Base-by-base conservation (phyloP, 768 basidiomycete species). In the Lentinula sp. region DNA sequence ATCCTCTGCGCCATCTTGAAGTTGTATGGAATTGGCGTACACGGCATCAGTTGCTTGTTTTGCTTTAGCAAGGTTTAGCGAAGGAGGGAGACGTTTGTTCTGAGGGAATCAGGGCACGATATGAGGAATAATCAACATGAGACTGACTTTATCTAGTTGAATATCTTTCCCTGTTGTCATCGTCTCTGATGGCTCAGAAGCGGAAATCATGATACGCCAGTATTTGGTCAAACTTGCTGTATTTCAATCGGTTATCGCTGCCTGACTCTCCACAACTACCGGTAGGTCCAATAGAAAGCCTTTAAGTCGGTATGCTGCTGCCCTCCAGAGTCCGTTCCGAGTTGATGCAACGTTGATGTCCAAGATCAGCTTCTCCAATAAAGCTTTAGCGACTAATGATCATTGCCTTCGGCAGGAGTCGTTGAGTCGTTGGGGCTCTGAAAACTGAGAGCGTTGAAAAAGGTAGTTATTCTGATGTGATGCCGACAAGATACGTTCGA, bases 21-120 rank as follows among this genome's bases (percentile, higher is more conserved):
- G 55, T 40, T 56, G 55, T 43, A 56, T 56, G 11, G 55, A 7
- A 31, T 56, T 37, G 23, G 55, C 55, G 39, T 56, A 56, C 13
- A 39, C 55, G 23, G 55, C 55, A 56, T 56, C 55, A 6, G 55
- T 43, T 28, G 55, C 55, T 56, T 56, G 39, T 31, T 56, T 56
- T 43, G 55, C 55, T 56, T 56, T 56, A 18, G 55, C 39, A 42
- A 56, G 37, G 23, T 56, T 56, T 8, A 56, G 23, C 21, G 55
- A 45, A 8, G 40, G 55, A 10, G 55, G 55, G 10, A 56, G 40
- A 28, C 55, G 55, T 43, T 42, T 56, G 9, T 23, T 23, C 46
- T 48, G 46, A 40, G 28, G 40, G 0, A 10, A 43, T 42, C 23
- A 56, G 55, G 8, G 40, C 28, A 28, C 7, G 6, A 3, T 10